Percentiles rank a stretch among this genome's conserved stretches.
phyloP scores from a whole-genome alignment of 1,284 basidiomycete genomes.

The Ustilago lituana region DNA sequence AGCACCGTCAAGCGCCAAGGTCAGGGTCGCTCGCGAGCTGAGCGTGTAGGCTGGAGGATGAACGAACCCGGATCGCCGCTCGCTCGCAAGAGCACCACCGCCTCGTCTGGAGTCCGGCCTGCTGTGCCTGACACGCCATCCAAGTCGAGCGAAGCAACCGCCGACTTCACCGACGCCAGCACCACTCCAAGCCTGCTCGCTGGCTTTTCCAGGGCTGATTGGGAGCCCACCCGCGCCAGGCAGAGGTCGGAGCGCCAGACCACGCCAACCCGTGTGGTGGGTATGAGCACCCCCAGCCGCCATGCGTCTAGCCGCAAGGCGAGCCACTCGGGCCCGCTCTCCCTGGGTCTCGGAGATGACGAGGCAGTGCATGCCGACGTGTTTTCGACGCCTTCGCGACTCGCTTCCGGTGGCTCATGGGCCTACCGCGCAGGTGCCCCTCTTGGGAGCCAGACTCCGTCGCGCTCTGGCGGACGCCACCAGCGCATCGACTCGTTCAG shows the following conservation, averaged over 20 bases:
- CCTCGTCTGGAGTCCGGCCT: constrained; percentile 38
- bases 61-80: constrained; percentile 59
- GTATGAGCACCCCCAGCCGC: constrained; percentile 45
- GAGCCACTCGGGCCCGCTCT: constrained; percentile 33
- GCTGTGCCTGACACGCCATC: constrained; percentile 39
- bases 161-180: constrained; percentile 43
- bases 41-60: constrained; percentile 51
- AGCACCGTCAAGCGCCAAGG: constrained; percentile 50
- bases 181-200: constrained; percentile 43
- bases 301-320: constrained; percentile 44
- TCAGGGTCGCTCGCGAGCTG: constrained; percentile 48
- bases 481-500: constrained; percentile 47
- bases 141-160: constrained; percentile 31
- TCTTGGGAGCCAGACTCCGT: constrained; percentile 40
- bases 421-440: constrained; percentile 29
- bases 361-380: constrained; percentile 47
- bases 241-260: constrained; percentile 25
- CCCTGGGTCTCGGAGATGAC: constrained; percentile 36
- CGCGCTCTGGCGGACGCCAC: constrained; percentile 39
- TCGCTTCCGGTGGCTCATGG: constrained; percentile 46
- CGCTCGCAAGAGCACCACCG: constrained; percentile 55
- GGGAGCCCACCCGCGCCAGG: constrained; percentile 33
- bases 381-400: constrained; percentile 56
- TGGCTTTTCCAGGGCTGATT: constrained; percentile 46
- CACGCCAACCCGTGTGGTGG: constrained; percentile 34